Evolutionary conservation across 768 basidiomycete genomes (phyloP).

Genomic region (Russula sp.): DNA sequence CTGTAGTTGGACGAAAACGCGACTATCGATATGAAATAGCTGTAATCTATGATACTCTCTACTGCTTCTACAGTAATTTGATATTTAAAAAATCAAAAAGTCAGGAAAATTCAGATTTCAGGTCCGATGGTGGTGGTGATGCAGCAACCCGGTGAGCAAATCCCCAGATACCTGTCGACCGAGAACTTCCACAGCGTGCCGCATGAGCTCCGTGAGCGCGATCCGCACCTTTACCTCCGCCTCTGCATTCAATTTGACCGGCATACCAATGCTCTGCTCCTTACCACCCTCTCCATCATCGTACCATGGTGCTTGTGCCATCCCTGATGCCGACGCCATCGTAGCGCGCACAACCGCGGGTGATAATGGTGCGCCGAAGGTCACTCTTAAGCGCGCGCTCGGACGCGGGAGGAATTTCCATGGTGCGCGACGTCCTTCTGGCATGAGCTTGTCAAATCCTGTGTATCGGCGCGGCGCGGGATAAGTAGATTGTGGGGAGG

Average conservation of each 20-base stretch:
- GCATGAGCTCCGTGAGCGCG: slow-evolving; percentile 37
- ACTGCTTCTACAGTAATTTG: no score
- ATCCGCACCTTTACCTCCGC: slow-evolving; percentile 31
- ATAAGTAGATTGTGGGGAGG: no score
- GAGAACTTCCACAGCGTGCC: slow-evolving; percentile 35
- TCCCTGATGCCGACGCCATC: slow-evolving; percentile 11
- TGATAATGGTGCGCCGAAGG: slow-evolving; percentile 75
- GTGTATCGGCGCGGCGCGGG: neutral
- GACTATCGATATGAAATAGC: no score
- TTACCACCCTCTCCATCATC: slow-evolving; percentile 3
- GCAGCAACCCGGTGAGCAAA: slow-evolving; percentile 4
- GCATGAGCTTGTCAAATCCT: slow-evolving; percentile 90
- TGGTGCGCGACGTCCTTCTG: slow-evolving; percentile 75
- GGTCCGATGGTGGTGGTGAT: no score
- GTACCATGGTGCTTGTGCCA: neutral
- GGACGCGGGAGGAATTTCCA: slow-evolving; percentile 66
- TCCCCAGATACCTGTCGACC: slow-evolving; percentile 32
- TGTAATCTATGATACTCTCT: no score
- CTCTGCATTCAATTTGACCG: neutral
- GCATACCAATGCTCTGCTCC: slow-evolving; percentile 2
- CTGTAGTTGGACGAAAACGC: no score
- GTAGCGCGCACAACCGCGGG: slow-evolving; percentile 38
- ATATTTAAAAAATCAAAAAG: no score
- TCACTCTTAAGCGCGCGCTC: slow-evolving; percentile 63
- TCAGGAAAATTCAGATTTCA: no score